phyloP scores from a whole-genome alignment of 768 basidiomycete species.

The Thelephora ganbajun region DNA sequence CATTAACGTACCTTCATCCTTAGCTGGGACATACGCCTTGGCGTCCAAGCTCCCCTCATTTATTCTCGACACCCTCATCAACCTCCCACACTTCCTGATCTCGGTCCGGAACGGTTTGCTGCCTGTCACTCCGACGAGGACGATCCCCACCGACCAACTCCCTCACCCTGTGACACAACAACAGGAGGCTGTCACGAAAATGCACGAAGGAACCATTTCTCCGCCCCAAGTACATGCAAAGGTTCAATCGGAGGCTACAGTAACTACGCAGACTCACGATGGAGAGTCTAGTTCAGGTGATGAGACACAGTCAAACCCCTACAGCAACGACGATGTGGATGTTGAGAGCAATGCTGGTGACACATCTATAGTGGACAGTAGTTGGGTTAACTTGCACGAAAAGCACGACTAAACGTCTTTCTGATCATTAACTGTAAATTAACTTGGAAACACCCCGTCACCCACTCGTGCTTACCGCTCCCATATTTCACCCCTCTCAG shows the following conservation, averaged over 20 bases:
- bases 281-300: conserved; percentile 30
- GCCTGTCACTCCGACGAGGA: conserved; percentile 31
- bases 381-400: conserved; percentile 52
- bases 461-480: no score
- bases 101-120: conserved; percentile 47
- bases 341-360: conserved; percentile 50
- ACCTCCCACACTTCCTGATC: conserved; percentile 51
- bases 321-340: conserved; percentile 32
- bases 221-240: conserved; percentile 3
- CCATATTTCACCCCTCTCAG: no score
- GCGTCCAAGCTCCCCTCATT: conserved; percentile 58
- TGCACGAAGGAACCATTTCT: neutral
- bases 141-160: conserved; percentile 15
- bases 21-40: conserved; percentile 55
- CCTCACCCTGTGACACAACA: conserved; percentile 16
- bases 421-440: no score
- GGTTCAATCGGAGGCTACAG: conserved; percentile 9
- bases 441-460: no score
- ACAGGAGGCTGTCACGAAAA: conserved; percentile 2
- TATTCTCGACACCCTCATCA: conserved; percentile 51
- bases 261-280: conserved; percentile 12
- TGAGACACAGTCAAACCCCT: no score
- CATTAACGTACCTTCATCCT: conserved; percentile 5
- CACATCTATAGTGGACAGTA: conserved; percentile 36
- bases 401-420: no score